phyloP scores from a whole-genome alignment of 73 alveolate species.

The Uronychia setigera region DNA sequence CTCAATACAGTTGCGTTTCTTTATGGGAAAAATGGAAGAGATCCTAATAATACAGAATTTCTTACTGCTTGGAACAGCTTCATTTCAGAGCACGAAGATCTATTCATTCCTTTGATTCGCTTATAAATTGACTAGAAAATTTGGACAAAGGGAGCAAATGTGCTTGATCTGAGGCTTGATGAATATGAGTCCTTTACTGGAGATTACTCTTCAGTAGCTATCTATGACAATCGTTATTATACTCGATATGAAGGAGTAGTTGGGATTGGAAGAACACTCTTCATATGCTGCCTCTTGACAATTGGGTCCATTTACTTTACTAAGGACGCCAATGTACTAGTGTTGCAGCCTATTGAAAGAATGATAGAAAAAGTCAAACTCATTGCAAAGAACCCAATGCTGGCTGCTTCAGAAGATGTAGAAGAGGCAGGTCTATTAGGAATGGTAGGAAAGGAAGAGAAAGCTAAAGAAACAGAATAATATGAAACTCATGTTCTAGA shows the following conservation, averaged over 20 bases:
- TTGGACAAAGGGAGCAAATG: neutral
- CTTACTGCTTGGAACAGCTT: neutral
- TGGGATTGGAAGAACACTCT: slow-evolving; percentile 53
- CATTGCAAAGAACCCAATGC: slow-evolving; percentile 72
- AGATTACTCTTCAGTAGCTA: neutral
- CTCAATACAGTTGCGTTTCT: neutral
- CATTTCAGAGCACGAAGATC: neutral
- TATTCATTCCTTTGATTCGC: neutral
- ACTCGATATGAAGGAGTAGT: slow-evolving; percentile 5
- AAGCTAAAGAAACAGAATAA: neutral
- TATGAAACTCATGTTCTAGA: slow-evolving; percentile 4
- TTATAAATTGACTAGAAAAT: neutral
- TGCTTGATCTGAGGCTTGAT: neutral
- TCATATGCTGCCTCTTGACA: slow-evolving; percentile 66
- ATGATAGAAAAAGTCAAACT: slow-evolving; percentile 72
- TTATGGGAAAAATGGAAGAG: neutral
- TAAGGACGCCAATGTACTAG: slow-evolving; percentile 70
- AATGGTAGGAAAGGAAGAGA: slow-evolving; percentile 3
- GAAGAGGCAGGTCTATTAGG: slow-evolving; percentile 45
- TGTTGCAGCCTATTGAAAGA: slow-evolving; percentile 67
- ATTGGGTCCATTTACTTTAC: slow-evolving; percentile 63
- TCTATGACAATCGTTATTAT: neutral
- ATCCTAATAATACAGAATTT: neutral
- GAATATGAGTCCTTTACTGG: neutral
- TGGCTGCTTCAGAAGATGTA: slow-evolving; percentile 69